Conservation (phyloP, 331 rosid species). For the Acacia concinna region DNA sequence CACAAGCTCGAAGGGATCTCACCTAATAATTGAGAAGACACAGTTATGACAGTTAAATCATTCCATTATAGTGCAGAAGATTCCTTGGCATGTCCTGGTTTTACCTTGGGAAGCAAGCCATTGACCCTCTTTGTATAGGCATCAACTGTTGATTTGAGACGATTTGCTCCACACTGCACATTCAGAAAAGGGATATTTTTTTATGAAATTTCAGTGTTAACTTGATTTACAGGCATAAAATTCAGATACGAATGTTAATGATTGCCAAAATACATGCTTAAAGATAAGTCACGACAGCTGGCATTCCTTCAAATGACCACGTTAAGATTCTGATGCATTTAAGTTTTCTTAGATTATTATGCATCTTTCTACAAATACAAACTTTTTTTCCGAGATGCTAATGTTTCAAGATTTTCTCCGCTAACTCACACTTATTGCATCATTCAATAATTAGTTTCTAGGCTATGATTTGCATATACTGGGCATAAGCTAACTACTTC, state of each 20-base stretch:
- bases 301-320: constrained; percentile 20
- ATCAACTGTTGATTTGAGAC: constrained; percentile 66
- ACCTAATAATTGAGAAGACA: constrained; percentile 54
- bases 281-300: constrained; percentile 3
- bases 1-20: constrained; percentile 86
- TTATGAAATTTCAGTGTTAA: constrained; percentile 28
- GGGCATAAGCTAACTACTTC: not conserved
- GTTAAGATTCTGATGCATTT: not conserved
- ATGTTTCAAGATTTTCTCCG: not conserved
- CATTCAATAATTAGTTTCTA: not conserved
- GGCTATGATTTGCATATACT: not conserved
- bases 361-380: not conserved
- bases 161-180: constrained; percentile 80
- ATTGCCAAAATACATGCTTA: not conserved
- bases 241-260: not conserved
- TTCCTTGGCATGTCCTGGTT: constrained; percentile 17
- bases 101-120: constrained; percentile 84
- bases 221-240: constrained; percentile 20
- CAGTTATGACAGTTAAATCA: constrained; percentile 21
- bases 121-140: constrained; percentile 63
- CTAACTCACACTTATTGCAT: not conserved
- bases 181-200: constrained; percentile 32
- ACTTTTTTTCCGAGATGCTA: not conserved
- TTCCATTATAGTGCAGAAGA: constrained; percentile 21
- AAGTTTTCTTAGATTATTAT: constrained; percentile 7